Evolutionary conservation across 2,329 filamentous ascomycete genomes (phyloP).

Genomic region (Camptophora hylomeconis): DNA sequence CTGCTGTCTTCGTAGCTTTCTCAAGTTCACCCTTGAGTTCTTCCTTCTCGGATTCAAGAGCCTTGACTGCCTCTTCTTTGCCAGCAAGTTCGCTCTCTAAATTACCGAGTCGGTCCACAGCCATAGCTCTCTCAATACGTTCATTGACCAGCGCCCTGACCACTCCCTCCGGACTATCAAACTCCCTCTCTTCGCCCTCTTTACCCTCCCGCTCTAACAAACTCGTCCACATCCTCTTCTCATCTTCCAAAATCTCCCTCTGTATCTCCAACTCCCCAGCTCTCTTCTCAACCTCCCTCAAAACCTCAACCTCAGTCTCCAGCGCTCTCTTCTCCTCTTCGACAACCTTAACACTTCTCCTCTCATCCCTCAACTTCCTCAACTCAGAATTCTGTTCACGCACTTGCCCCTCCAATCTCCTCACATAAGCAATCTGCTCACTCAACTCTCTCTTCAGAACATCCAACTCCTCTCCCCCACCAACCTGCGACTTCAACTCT

Average conservation of each 20-base stretch:
- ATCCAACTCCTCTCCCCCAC: conserved; percentile 70
- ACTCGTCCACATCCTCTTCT: conserved; percentile 72
- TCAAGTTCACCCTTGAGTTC: conserved; percentile 57
- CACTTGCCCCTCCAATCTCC: conserved; percentile 66
- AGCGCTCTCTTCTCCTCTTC: conserved; percentile 87
- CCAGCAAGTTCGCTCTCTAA: conserved; percentile 66
- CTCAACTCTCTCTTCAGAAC: conserved; percentile 79
- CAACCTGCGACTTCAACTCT: conserved; percentile 70
- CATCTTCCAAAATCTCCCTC: conserved; percentile 76
- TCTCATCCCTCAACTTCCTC: conserved; percentile 64
- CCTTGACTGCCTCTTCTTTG: conserved; percentile 61
- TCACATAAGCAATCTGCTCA: conserved; percentile 86
- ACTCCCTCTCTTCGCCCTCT: conserved; percentile 53
- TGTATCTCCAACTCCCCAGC: conserved; percentile 69
- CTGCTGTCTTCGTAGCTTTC: conserved; percentile 43
- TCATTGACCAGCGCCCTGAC: conserved; percentile 75
- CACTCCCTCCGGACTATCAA: conserved; percentile 77
- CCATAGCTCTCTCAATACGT: conserved; percentile 61
- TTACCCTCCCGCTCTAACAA: conserved; percentile 61
- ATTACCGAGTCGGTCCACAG: conserved; percentile 68
- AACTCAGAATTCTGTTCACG: conserved; percentile 69
- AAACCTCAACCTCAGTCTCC: conserved; percentile 61
- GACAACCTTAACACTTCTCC: conserved; percentile 82
- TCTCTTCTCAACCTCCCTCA: conserved; percentile 62
- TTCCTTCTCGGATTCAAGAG: conserved; percentile 56